Evolutionary conservation across 1,139 yeast genomes (phyloP), one percentile per base, ranked within the genome.

Genomic region (Hansenula lynferdii): DNA sequence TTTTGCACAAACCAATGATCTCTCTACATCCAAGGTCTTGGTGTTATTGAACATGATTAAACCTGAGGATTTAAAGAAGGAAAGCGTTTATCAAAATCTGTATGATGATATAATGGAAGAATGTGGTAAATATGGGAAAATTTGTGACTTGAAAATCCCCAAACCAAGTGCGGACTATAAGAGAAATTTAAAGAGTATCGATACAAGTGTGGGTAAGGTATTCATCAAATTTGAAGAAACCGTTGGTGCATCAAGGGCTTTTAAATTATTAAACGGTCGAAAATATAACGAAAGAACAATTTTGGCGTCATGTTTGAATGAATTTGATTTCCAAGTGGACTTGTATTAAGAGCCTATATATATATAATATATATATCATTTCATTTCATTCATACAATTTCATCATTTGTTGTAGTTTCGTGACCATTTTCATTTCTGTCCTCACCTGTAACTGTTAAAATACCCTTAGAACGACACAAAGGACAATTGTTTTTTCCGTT

Each of bases 261-360:
- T 81, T 36, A 58, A 70, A 54, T 74, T 70, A n/a, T 53, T 86
- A 19, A 77, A 85, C 5, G 96, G 96, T 1, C 62, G 82, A 35
- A 64, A 63, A 45, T 89, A 81, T 54, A 75, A 80, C 47, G 92
- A 80, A 37, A 69, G 96, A 38, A 74, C 85, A 0, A 77, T 87
- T 0, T 49, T 89, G 15, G 80, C 86, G 44, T 72, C 84, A 2
- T 85, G 68, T 51, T 73, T 73, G 45, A 77, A 81, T 44, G 80
- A 75, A 44, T 65, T 63, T 9, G 92, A 82, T 55, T 80, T 66
- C 50, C 65, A 64, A 11, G 51, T 59, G 39, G 65, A 60, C 12
- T 45, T 57, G 12, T 50, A 54, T 27, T 57, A 41, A 20, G n/a
- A n/a, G n/a, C 16, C 24, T 19, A 28, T 20, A n/a, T 18, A n/a